A percentile compares a stretch with the other conserved stretches of the same genome.
Conservation (phyloP, 805 yeast species). For the Suhomyces vadensis region DNA sequence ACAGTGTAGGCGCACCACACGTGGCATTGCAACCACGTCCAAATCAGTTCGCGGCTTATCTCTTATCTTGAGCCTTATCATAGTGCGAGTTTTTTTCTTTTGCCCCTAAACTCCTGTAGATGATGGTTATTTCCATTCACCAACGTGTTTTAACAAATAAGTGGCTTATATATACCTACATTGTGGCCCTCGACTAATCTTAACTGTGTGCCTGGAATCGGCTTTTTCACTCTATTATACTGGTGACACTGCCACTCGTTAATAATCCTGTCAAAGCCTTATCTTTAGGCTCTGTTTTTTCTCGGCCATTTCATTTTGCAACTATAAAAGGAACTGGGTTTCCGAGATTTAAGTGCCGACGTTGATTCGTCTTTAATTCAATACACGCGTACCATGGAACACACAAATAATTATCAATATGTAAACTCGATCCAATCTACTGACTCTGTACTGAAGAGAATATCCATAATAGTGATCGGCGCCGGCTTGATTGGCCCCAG, state of each 20-base stretch:
- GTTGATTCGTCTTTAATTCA: background rate
- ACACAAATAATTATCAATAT: constrained; percentile 1
- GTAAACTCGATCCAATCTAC: constrained; percentile 1
- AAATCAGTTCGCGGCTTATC: constrained; percentile 3
- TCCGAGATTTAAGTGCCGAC: too few relatives aligned
- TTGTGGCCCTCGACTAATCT: too few relatives aligned
- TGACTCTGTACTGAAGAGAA: constrained; percentile 3
- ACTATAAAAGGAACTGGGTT: background rate
- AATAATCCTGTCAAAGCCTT: background rate
- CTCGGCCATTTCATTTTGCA: background rate
- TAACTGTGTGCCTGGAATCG: too few relatives aligned
- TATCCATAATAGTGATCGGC: constrained; percentile 33
- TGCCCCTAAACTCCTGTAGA: background rate
- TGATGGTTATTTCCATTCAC: too few relatives aligned
- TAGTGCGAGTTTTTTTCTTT: too few relatives aligned
- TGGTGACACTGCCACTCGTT: too few relatives aligned
- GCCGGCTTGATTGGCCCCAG: constrained; percentile 45
- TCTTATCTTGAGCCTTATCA: constrained; percentile 1
- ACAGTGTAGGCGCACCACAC: background rate
- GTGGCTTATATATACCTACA: too few relatives aligned
- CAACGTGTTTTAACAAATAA: too few relatives aligned
- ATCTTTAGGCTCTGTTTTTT: background rate
- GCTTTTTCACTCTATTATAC: too few relatives aligned
- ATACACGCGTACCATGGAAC: background rate
- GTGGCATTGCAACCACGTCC: constrained; percentile 2